phyloP scores from a whole-genome alignment of 2,329 filamentous ascomycete genomes.

The Pyrenochaeta sp. region DNA sequence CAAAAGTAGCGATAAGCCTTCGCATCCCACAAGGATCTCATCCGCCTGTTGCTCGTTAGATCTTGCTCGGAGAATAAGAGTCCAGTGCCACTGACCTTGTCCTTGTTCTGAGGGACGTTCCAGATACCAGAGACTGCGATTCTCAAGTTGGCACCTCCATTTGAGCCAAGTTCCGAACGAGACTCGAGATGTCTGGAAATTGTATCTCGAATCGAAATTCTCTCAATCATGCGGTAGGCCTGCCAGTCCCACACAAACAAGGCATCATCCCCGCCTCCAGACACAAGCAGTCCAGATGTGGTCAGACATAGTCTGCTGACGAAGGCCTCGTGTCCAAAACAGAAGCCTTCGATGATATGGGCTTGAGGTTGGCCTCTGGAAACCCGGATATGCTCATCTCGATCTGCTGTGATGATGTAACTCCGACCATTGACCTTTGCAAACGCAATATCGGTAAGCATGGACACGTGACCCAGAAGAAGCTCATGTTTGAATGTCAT shows the following conservation, averaged over 20 bases:
- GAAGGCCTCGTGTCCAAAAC: constrained; percentile 87
- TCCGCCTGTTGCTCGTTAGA: constrained; percentile 25
- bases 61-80: too few species aligned
- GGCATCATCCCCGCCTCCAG: constrained; percentile 83
- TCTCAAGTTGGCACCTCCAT: constrained; percentile 35
- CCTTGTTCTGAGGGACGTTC: constrained; percentile 37
- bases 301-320: constrained; percentile 78
- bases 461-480: constrained; percentile 91
- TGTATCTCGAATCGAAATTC: constrained; percentile 52
- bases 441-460: constrained; percentile 79
- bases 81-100: constrained; percentile 52
- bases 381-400: constrained; percentile 86
- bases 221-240: constrained; percentile 61
- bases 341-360: constrained; percentile 88
- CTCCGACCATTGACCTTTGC: constrained; percentile 58
- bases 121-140: constrained; percentile 62
- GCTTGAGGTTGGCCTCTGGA: constrained; percentile 82
- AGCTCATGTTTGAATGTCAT: constrained; percentile 75
- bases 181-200: constrained; percentile 27
- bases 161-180: constrained; percentile 16
- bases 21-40: constrained; percentile 51
- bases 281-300: constrained; percentile 71
- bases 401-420: constrained; percentile 72
- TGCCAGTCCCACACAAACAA: constrained; percentile 86
- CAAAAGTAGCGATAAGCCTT: constrained; percentile 68